Conservation (phyloP, 208 protist genomes). For the Acanthamoeba rhysodes region DNA sequence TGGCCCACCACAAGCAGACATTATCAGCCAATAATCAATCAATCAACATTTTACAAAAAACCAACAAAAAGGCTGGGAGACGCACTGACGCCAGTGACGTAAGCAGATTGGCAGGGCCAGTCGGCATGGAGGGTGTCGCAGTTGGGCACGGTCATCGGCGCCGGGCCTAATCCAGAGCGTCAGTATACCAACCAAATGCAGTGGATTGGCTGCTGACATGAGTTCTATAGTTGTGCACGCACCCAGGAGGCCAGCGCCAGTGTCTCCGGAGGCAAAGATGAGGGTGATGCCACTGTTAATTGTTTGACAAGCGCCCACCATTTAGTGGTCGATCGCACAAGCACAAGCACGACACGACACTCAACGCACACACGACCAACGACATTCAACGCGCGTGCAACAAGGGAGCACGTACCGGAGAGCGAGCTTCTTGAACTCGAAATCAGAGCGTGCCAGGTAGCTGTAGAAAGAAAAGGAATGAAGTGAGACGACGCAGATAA, state of each 20-base stretch:
- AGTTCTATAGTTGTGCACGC: neutral
- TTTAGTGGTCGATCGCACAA: neutral
- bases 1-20: neutral
- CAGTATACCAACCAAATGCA: neutral
- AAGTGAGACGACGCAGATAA: no score
- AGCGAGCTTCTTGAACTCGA: constrained; percentile 75
- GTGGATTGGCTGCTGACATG: neutral
- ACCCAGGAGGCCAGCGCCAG: constrained; percentile 63
- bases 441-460: constrained; percentile 53
- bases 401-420: neutral
- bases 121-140: constrained; percentile 58
- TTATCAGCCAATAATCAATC: no score
- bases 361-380: no score
- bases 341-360: no score
- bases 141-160: constrained; percentile 8
- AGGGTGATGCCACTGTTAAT: constrained; percentile 73
- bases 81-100: constrained; percentile 74
- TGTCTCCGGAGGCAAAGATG: constrained; percentile 79
- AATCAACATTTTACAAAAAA: no score
- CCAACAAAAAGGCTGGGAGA: neutral
- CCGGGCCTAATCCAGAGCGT: neutral
- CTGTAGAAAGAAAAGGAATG: no score
- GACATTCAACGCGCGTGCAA: no score
- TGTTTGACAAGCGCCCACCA: neutral
- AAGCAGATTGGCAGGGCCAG: constrained; percentile 77